These are phyloP conservation scores for Naematelia aurantialba DNA, from an alignment of 768 basidiomycete genomes.

Conservation along the genomic window DNA sequence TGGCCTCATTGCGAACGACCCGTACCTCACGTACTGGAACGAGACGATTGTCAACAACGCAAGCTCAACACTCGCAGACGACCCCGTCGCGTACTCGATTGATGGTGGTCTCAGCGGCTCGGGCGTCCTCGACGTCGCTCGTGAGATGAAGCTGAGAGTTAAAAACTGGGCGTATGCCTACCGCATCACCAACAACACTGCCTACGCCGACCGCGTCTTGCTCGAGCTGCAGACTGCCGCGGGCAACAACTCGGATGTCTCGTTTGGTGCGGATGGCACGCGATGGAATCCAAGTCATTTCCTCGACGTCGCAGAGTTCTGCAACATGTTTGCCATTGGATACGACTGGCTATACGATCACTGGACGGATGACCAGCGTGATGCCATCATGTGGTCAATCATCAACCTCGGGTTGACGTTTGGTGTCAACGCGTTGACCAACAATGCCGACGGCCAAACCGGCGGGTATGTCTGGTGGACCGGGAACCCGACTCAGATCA, in stretches of 20 bases:
- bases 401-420: conserved; percentile 70
- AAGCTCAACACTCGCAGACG: conserved; percentile 54
- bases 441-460: conserved; percentile 34
- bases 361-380: conserved; percentile 71
- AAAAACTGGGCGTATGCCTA: conserved; percentile 91
- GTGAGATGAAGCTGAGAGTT: conserved; percentile 81
- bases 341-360: conserved; percentile 94
- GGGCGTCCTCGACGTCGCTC: conserved; percentile 86
- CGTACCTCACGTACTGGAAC: conserved; percentile 87
- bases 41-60: conserved; percentile 85
- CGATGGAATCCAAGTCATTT: conserved; percentile 89
- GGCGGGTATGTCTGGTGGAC: conserved; percentile 71
- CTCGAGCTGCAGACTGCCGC: conserved; percentile 75
- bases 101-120: conserved; percentile 67
- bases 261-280: conserved; percentile 63
- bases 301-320: conserved; percentile 79
- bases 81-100: conserved; percentile 63
- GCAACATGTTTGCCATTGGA: conserved; percentile 80
- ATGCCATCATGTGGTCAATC: conserved; percentile 65
- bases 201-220: conserved; percentile 84
- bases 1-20: conserved; percentile 69
- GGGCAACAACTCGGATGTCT: conserved; percentile 59
- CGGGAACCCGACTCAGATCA: conserved; percentile 45
- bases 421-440: conserved; percentile 60
- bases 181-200: conserved; percentile 84